Evolutionary conservation across 352 stramenopile species (phyloP).

Genomic region (Phytopythium sindhum): DNA sequence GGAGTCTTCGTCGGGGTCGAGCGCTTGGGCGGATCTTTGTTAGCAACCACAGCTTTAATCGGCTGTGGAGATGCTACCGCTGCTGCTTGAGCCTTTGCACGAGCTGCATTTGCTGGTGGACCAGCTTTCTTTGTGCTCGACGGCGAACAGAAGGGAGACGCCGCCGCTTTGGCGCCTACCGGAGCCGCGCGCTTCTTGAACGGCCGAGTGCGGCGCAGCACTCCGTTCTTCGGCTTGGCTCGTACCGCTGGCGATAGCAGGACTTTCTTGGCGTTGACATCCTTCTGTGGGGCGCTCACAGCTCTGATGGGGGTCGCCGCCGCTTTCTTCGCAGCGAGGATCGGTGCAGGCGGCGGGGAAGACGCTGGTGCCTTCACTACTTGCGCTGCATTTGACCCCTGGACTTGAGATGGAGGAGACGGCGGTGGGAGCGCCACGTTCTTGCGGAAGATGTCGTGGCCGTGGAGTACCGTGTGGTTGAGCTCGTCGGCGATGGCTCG

Average conservation of each 20-base stretch:
- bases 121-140: background rate
- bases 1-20: no score
- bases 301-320: background rate
- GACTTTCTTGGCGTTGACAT: background rate
- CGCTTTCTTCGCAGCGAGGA: background rate
- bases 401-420: background rate
- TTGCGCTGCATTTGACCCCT: background rate
- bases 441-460: conserved; percentile 62
- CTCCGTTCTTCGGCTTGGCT: background rate
- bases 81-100: background rate
- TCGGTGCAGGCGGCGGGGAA: background rate
- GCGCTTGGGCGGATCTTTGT: background rate
- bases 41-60: background rate
- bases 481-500: conserved; percentile 51
- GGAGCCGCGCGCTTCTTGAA: conserved; percentile 12
- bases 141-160: background rate
- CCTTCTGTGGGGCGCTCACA: background rate
- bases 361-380: background rate
- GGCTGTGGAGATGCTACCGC: background rate
- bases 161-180: background rate
- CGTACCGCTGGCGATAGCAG: background rate
- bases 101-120: no score
- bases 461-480: conserved; percentile 69
- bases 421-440: conserved; percentile 2
- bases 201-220: conserved; percentile 6